phyloP scores from a whole-genome alignment of 164 flowering plant species.

The Houttuynia cordata region DNA sequence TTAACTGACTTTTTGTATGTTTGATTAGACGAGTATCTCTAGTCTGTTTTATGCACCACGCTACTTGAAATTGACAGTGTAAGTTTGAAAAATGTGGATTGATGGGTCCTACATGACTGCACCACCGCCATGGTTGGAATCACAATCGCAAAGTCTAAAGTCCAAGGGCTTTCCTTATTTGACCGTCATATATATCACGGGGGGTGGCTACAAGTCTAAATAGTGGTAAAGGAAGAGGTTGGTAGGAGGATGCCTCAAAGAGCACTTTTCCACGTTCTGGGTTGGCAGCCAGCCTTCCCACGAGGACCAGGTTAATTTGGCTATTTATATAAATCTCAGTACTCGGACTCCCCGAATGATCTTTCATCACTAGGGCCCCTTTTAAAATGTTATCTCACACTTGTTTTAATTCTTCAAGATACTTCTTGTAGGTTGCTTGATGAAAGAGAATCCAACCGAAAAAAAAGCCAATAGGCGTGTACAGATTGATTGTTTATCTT shows the following conservation, averaged over 20 bases:
- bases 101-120: background rate
- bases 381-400: background rate
- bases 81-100: background rate
- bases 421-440: too few species aligned
- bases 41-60: background rate
- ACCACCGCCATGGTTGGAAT: background rate
- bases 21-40: background rate
- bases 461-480: too few species aligned
- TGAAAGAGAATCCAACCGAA: too few species aligned
- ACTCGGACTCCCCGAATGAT: background rate
- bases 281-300: slow-evolving; percentile 5
- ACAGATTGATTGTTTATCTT: too few species aligned
- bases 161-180: background rate
- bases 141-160: background rate
- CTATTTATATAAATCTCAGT: slow-evolving; percentile 2
- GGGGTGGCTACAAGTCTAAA: too few species aligned
- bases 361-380: background rate
- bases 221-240: background rate
- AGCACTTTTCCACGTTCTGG: slow-evolving; percentile 6
- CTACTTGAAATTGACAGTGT: background rate
- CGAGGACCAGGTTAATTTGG: background rate
- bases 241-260: background rate
- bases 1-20: background rate
- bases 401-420: too few species aligned
- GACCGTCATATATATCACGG: too few species aligned